Evolutionary conservation across 495 filamentous ascomycete species (phyloP).

Genomic region (Margaritispora aquatica): DNA sequence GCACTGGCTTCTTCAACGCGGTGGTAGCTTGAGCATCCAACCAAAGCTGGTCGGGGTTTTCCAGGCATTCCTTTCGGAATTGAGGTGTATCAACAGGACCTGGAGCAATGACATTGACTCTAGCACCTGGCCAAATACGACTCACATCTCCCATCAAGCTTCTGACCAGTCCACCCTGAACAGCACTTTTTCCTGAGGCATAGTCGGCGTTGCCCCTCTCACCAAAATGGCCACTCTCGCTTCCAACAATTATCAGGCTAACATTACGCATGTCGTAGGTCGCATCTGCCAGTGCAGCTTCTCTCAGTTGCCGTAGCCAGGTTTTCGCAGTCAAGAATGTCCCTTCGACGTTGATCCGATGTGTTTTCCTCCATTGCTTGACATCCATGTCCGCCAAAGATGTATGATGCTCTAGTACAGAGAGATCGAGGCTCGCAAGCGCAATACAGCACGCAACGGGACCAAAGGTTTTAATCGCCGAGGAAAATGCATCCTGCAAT

Average conservation of each 20-base stretch:
- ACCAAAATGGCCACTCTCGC: conserved; percentile 37
- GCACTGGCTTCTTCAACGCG: conserved; percentile 29
- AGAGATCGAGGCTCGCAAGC: conserved; percentile 34
- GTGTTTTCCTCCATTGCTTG: conserved; percentile 28
- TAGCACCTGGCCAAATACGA: conserved; percentile 26
- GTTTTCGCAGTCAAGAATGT: conserved; percentile 35
- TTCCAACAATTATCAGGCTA: conserved; percentile 34
- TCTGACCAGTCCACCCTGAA: conserved; percentile 32
- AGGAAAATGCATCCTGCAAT: conserved; percentile 26
- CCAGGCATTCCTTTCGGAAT: conserved; percentile 30
- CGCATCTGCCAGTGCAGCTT: background rate
- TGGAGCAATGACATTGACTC: conserved; percentile 38
- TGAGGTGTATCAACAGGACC: conserved; percentile 34
- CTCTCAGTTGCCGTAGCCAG: conserved; percentile 21
- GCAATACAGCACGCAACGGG: conserved; percentile 33
- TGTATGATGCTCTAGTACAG: conserved; percentile 28
- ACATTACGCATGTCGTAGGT: conserved; percentile 26
- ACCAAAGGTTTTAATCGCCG: conserved; percentile 25
- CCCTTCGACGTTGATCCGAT: conserved; percentile 35
- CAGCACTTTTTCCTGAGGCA: conserved; percentile 34
- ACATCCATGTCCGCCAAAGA: conserved; percentile 32
- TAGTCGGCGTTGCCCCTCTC: conserved; percentile 34
- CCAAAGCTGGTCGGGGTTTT: conserved; percentile 30
- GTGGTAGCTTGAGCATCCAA: conserved; percentile 35
- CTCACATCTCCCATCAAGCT: conserved; percentile 32